phyloP scores from a whole-genome alignment of 1,284 basidiomycete species.

The Grifola frondosa region DNA sequence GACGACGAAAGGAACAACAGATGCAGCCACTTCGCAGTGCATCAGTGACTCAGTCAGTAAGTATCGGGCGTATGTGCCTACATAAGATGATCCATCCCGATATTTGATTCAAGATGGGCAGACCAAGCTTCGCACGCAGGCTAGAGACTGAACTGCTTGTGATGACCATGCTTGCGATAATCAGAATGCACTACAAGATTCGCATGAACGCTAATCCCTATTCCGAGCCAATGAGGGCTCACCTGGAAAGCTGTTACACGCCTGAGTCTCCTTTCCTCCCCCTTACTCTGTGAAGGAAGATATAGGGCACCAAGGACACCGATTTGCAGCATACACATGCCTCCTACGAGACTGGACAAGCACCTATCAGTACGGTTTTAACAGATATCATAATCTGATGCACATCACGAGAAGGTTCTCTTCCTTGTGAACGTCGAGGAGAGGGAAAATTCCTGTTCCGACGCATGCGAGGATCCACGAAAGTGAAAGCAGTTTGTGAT shows the following conservation, averaged over 20 bases:
- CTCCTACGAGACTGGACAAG: slow-evolving; percentile 19
- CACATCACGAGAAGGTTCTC: slow-evolving; percentile 67
- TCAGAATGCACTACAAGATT: slow-evolving; percentile 36
- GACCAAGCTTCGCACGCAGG: slow-evolving; percentile 65
- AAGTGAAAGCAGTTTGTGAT: slow-evolving; percentile 32
- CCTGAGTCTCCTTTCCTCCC: slow-evolving; percentile 21
- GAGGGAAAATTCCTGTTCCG: slow-evolving; percentile 64
- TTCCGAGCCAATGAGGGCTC: not conserved
- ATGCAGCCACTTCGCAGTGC: slow-evolving; percentile 50
- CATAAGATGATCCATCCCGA: slow-evolving; percentile 70
- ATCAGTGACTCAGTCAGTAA: too few relatives aligned
- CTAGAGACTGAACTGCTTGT: slow-evolving; percentile 59
- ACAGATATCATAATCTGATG: too few relatives aligned
- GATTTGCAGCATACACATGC: slow-evolving; percentile 24
- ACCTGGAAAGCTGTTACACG: slow-evolving; percentile 2
- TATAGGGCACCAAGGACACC: slow-evolving; percentile 16
- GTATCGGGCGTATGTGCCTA: too few relatives aligned
- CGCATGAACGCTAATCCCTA: not conserved
- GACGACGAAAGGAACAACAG: slow-evolving; percentile 49
- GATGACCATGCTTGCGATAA: slow-evolving; percentile 48
- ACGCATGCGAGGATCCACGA: slow-evolving; percentile 59
- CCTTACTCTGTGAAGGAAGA: not conserved
- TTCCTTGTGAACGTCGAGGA: slow-evolving; percentile 72
- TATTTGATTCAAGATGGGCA: slow-evolving; percentile 64
- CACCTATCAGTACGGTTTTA: too few relatives aligned